Conservation (phyloP, 2,329 filamentous ascomycete species). For the Colletotrichum sidae region DNA sequence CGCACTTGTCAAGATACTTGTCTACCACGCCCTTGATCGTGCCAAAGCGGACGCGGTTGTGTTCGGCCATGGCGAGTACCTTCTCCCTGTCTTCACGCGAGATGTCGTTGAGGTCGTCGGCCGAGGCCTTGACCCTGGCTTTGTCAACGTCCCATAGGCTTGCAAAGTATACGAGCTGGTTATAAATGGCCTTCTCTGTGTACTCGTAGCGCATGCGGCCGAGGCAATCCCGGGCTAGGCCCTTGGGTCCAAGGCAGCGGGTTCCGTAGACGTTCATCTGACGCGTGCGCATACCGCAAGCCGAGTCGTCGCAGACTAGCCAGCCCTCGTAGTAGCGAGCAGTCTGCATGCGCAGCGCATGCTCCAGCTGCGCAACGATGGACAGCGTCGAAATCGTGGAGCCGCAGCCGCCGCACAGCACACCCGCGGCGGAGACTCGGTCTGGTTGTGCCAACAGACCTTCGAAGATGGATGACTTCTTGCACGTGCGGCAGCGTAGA, state of each 20-base stretch:
- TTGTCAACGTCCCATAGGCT: conserved; percentile 91
- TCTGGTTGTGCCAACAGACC: conserved; percentile 73
- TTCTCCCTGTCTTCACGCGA: conserved; percentile 67
- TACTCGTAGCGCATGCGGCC: conserved; percentile 92
- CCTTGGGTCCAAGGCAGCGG: conserved; percentile 87
- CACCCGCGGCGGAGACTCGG: conserved; percentile 77
- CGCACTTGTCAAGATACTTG: conserved; percentile 88
- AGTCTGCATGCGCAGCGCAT: conserved; percentile 81
- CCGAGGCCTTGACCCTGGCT: conserved; percentile 65
- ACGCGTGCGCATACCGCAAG: conserved; percentile 87
- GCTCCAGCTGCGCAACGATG: conserved; percentile 87
- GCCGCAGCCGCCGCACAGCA: conserved; percentile 77
- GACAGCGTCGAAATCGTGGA: conserved; percentile 75
- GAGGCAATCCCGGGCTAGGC: conserved; percentile 84
- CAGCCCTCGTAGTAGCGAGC: conserved; percentile 92
- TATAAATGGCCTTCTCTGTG: conserved; percentile 90
- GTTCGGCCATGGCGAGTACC: conserved; percentile 78
- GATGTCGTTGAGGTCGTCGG: conserved; percentile 48
- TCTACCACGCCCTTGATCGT: conserved; percentile 84
- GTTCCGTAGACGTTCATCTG: conserved; percentile 95
- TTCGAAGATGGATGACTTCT: conserved; percentile 77
- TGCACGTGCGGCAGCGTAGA: conserved; percentile 86
- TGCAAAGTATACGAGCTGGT: conserved; percentile 90
- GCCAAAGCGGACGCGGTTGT: conserved; percentile 83
- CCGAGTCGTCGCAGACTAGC: conserved; percentile 89